Percentiles rank a stretch among this genome's conserved stretches.
phyloP scores from a whole-genome alignment of 352 stramenopile genomes.

The Phytophthora podocarpi region DNA sequence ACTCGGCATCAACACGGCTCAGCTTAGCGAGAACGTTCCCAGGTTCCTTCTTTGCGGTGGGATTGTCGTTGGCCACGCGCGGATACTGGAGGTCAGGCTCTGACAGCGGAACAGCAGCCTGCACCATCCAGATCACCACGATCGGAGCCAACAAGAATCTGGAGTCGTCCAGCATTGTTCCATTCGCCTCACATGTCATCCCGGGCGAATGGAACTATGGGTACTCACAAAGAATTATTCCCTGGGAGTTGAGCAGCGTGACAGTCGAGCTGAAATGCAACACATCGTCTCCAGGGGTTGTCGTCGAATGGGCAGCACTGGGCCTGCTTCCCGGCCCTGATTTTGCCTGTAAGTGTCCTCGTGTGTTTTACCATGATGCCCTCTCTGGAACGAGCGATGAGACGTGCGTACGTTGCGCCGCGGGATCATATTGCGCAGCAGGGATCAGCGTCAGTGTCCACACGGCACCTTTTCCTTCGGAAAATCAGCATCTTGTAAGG shows the following conservation, averaged over 20 bases:
- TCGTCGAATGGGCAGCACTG: constrained; percentile 57
- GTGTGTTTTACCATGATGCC: constrained; percentile 58
- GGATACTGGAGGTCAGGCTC: constrained; percentile 39
- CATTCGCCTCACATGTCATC: constrained; percentile 7
- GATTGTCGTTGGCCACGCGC: constrained; percentile 45
- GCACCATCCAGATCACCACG: constrained; percentile 37
- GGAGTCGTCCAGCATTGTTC: constrained; percentile 2
- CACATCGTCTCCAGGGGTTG: constrained; percentile 29
- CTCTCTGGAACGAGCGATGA: constrained; percentile 2
- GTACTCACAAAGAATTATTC: constrained; percentile 36
- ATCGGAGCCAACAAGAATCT: constrained; percentile 32
- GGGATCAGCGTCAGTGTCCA: constrained; percentile 55
- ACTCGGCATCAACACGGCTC: constrained; percentile 20
- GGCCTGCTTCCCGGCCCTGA: constrained; percentile 59
- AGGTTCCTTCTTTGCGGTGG: constrained; percentile 43
- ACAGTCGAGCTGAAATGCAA: constrained; percentile 49
- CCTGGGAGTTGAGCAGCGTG: constrained; percentile 44
- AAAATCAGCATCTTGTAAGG: constrained; percentile 52
- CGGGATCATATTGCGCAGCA: constrained; percentile 59
- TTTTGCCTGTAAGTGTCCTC: constrained; percentile 59
- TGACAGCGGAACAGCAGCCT: constrained; percentile 9
- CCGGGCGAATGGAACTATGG: constrained; percentile 45
- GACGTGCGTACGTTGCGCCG: constrained; percentile 55
- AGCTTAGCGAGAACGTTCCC: constrained; percentile 35
- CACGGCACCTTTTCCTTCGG: constrained; percentile 65